These are phyloP conservation scores for Coniferiporia sulphurascens DNA, from an alignment of 1,284 basidiomycete species.

Conservation along the genomic window DNA sequence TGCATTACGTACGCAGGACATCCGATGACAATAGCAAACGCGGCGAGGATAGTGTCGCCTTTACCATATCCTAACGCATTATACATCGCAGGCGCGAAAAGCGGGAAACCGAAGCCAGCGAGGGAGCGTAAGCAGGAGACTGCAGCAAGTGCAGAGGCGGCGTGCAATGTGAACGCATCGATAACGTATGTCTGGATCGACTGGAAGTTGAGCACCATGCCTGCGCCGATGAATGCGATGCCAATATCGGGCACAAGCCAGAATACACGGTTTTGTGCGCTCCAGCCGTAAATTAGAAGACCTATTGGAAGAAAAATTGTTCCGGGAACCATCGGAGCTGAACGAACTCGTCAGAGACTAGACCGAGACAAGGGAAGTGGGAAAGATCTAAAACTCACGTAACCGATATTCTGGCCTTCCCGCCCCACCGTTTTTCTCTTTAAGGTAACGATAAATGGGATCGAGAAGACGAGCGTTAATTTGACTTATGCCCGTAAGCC, in stretches of 20 bases:
- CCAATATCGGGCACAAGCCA: constrained; percentile 71
- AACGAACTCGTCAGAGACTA: not conserved
- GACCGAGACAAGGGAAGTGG: not conserved
- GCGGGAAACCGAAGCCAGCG: constrained; percentile 61
- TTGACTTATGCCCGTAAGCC: constrained; percentile 49
- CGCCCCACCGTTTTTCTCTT: constrained; percentile 44
- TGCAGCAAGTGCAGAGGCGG: constrained; percentile 61
- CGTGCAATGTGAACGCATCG: constrained; percentile 60
- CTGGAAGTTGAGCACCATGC: constrained; percentile 53
- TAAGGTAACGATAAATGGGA: constrained; percentile 46
- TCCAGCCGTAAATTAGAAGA: constrained; percentile 64
- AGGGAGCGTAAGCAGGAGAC: constrained; percentile 53
- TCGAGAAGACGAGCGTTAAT: constrained; percentile 56
- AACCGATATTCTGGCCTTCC: constrained; percentile 57
- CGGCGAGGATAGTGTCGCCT: constrained; percentile 58
- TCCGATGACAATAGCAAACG: constrained; percentile 49
- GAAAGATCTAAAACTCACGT: constrained; percentile 32
- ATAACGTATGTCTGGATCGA: constrained; percentile 60
- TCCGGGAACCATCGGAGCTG: constrained; percentile 58
- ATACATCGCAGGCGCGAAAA: constrained; percentile 67
- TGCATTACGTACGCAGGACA: constrained; percentile 52
- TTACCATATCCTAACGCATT: constrained; percentile 57
- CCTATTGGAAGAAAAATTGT: constrained; percentile 53
- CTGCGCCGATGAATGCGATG: constrained; percentile 48
- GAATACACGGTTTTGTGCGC: constrained; percentile 45